phyloP scores from a whole-genome alignment of 208 protist species.

The Leishmania amazonensis region DNA sequence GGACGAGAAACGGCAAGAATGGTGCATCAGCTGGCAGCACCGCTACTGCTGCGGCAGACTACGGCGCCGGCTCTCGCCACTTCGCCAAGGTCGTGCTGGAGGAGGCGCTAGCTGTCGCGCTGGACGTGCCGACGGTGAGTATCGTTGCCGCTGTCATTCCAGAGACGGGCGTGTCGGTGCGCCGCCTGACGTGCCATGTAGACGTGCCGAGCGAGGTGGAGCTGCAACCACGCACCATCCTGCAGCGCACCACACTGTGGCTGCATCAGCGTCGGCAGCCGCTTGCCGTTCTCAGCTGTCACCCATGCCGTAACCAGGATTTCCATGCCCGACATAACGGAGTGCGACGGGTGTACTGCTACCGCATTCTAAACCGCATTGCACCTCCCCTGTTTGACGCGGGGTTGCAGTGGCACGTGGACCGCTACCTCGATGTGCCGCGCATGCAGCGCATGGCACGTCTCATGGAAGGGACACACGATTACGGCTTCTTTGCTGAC shows the following conservation, averaged over 20 bases:
- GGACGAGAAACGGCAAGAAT: constrained; percentile 4
- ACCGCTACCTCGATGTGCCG: constrained; percentile 77
- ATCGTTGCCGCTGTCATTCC: constrained; percentile 77
- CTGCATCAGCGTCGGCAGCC: constrained; percentile 74
- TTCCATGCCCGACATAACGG: constrained; percentile 88
- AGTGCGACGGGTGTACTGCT: constrained; percentile 82
- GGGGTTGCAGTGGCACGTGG: constrained; percentile 88
- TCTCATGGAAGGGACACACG: constrained; percentile 73
- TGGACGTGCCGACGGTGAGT: constrained; percentile 58
- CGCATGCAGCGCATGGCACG: constrained; percentile 83
- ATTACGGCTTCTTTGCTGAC: constrained; percentile 88
- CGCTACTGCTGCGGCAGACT: constrained; percentile 8
- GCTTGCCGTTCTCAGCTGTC: constrained; percentile 75
- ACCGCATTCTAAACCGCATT: constrained; percentile 91
- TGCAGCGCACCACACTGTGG: constrained; percentile 87
- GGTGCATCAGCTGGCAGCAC: neutral
- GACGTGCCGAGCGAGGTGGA: constrained; percentile 78
- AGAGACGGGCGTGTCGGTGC: constrained; percentile 78
- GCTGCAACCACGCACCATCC: constrained; percentile 85
- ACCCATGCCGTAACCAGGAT: constrained; percentile 74
- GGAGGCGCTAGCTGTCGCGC: constrained; percentile 79
- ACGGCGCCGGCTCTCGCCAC: constrained; percentile 23
- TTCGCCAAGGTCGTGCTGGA: constrained; percentile 70
- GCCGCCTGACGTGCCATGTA: constrained; percentile 83
- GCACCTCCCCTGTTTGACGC: constrained; percentile 88